Evolutionary conservation across 2,329 filamentous ascomycete genomes (phyloP), one percentile per base, ranked within the genome.

Genomic region (Tolypocladium endophyticum): DNA sequence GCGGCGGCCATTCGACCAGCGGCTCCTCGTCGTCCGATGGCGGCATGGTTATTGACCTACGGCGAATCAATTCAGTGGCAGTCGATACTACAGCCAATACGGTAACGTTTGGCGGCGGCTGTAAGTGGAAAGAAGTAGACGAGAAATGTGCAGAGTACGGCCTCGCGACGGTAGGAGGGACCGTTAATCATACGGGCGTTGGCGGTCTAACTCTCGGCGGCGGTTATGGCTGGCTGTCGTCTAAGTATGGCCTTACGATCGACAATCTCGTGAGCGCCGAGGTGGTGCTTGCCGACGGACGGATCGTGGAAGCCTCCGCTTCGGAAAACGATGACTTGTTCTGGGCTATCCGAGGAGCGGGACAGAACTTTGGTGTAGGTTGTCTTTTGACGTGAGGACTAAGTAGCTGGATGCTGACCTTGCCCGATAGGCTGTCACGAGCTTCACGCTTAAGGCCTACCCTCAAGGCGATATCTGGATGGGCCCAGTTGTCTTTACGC

Each of bases 141-240:
- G 69, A 73, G 7, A 78, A 77, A 0, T 77, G 78, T 0, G 79
- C 73, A 57, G 69, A 76, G 55, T 71, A 82, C 64, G 76, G 77
- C 0, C 75, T 87, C 3, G 84, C 82, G 2, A 82, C 82, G 1
- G 81, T 86, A 0, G 84, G 83, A 11, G 85, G 85, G 3, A 85
- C 84, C 0, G 82, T 87, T 12, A 81, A 81, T 52, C 81, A 86
- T 63, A 87, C 83, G 1, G 84, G 85, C 6, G 80, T 87, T 7
- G 84, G 82, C 2, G 85, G 82, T 0, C 71, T 87, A 18, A 78
- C 79, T 0, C 68, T 86, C 1, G 82, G 82, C 1, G 83, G 83
- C 28, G 84, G 84, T 1, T 84, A 82, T 64, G 83, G 85, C 1
- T 79, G 80, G 69, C 71, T 87, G 20, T 79, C 76, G 35, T 79